Evolutionary conservation across 352 stramenopile species (phyloP).

Genomic region (Pythium rishiriense): DNA sequence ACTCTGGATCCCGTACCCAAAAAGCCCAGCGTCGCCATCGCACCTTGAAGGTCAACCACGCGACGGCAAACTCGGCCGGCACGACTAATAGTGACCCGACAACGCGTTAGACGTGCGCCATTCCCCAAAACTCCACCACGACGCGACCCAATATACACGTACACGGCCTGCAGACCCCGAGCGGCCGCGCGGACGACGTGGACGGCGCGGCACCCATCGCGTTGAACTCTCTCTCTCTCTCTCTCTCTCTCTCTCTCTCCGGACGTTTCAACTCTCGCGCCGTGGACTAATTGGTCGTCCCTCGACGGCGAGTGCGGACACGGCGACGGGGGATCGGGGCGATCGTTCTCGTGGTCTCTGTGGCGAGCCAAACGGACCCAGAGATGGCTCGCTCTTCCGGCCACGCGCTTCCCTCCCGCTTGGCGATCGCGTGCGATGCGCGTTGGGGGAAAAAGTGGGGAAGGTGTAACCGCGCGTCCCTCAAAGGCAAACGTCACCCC

Average conservation of each 20-base stretch:
- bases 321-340: not conserved
- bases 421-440: conserved; percentile 4
- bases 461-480: conserved; percentile 18
- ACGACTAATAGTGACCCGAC: conserved; percentile 42
- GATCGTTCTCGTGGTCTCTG: too few species aligned
- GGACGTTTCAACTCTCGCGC: conserved; percentile 3
- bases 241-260: not conserved
- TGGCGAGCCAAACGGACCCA: too few species aligned
- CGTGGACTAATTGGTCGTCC: not conserved
- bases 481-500: conserved; percentile 11
- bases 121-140: too few species aligned
- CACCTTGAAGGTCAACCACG: conserved; percentile 88
- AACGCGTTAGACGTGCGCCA: not conserved
- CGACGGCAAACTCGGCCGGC: conserved; percentile 76
- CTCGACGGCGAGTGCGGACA: not conserved
- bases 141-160: not conserved
- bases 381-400: not conserved
- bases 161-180: conserved; percentile 17
- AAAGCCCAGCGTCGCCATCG: not conserved
- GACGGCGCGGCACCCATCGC: conserved; percentile 19
- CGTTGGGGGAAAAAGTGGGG: conserved; percentile 11
- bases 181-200: not conserved
- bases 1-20: not conserved
- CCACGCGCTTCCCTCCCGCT: not conserved
- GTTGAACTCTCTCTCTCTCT: not conserved